Base-by-base conservation (phyloP, 192 early-diverging fungal genomes). In the Coemansia sp. region DNA sequence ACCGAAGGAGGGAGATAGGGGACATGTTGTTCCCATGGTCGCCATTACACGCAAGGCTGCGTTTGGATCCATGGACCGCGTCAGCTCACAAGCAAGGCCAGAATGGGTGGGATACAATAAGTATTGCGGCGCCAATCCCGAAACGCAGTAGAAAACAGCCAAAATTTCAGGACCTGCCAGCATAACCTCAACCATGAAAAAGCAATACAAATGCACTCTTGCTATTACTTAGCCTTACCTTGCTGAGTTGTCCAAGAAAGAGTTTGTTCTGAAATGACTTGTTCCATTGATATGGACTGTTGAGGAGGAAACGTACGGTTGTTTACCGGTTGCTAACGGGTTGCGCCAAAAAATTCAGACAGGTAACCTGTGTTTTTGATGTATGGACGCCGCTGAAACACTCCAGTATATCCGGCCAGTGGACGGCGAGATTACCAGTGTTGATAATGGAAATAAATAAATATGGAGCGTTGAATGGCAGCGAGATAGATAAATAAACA, bases 211-310 rank as follows among this genome's bases (percentile, higher is more conserved):
- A 2, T n/a, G 11, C 52, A 2, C 9, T 54, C 21, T 32, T 26
- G 8, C 19, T 54, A 15, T 41, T 13, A 19, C 39, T 15, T 16
- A 59, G 42, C 11, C 38, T 59, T 59, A 59, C 57, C 57, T 59
- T 59, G 57, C 19, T 7, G 13, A 16, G 32, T 7, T 40, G 38
- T 41, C 57, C 57, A 59, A 9, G 57, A 59, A 16, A 38, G 39
- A 3, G n/a, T 9, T 41, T 41, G 57, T 6, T 59, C 40, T 59
- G 57, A 32, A 41, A 16, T 19, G 39, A 59, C 57, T 38, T 59
- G 57, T 40, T 59, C 57, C 57, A 59, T 59, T 23, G 57, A 54
- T 32, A 19, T 54, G 10, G 52, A 26, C 6, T 54, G 52, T 21
- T 26, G 52, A 54, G 52, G 26, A 23, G 52, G 26, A 54, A 54